Percentiles rank a stretch among this genome's conserved stretches.
Conservation (phyloP, 2,329 filamentous ascomycete genomes). For the Aspergillus cejpii region DNA sequence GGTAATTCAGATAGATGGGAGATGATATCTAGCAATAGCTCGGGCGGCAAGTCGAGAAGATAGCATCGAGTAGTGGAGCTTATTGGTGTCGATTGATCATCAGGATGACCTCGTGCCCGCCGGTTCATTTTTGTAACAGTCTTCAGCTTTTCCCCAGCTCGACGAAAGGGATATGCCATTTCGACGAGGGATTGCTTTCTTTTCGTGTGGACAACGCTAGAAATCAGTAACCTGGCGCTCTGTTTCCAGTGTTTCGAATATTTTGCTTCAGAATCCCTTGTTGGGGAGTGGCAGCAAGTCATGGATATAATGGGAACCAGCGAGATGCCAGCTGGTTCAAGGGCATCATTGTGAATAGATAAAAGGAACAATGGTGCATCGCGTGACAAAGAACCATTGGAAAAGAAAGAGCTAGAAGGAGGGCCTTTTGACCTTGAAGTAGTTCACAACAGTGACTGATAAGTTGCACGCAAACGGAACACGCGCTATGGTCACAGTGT, state of each 20-base stretch:
- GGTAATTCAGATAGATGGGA: conserved; percentile 32
- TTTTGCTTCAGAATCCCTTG: conserved; percentile 7
- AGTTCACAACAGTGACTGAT: conserved; percentile 10
- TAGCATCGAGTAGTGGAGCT: conserved; percentile 21
- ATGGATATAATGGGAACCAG: conserved; percentile 13
- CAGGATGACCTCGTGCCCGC: conserved; percentile 19
- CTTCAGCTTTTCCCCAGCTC: conserved; percentile 27
- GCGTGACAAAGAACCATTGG: conserved; percentile 21
- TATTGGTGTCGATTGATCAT: conserved; percentile 12
- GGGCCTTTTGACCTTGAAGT: conserved; percentile 30
- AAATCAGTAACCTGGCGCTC: conserved; percentile 1
- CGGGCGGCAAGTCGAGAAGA: conserved; percentile 35
- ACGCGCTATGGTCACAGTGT: conserved; percentile 27
- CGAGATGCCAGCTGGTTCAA: conserved; percentile 10
- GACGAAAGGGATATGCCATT: conserved; percentile 27
- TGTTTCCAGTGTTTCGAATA: conserved; percentile 8
- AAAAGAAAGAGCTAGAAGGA: conserved; percentile 7
- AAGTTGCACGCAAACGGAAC: conserved; percentile 23
- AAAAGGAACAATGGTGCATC: conserved; percentile 14
- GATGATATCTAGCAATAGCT: conserved; percentile 33
- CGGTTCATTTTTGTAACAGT: conserved; percentile 25
- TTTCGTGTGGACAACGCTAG: conserved; percentile 14
- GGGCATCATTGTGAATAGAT: conserved; percentile 23
- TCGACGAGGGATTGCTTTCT: conserved; percentile 12
- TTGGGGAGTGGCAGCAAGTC: conserved; percentile 10